These are phyloP conservation scores for Chaetomiaceae sp. DNA, from an alignment of 2,329 filamentous ascomycete species.

Conservation along the genomic window DNA sequence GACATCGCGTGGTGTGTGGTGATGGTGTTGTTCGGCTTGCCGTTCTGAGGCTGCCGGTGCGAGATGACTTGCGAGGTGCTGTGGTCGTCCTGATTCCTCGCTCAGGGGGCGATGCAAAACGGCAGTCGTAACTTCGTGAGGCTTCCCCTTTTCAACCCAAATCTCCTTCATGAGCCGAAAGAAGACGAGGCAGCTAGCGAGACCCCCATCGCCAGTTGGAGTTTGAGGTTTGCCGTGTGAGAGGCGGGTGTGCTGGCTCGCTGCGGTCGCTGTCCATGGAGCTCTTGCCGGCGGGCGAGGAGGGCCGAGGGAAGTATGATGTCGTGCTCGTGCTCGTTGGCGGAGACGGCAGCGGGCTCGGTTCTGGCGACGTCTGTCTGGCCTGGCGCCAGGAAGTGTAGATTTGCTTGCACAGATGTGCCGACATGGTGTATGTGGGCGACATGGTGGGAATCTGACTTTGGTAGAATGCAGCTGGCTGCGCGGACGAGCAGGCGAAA, in stretches of 20 bases:
- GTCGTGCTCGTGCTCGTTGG: constrained; percentile 25
- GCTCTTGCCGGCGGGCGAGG: constrained; percentile 39
- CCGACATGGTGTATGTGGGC: constrained; percentile 58
- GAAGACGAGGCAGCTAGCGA: constrained; percentile 5
- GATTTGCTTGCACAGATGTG: constrained; percentile 57
- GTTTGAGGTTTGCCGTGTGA: constrained; percentile 4
- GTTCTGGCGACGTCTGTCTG: constrained; percentile 38
- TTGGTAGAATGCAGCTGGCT: background rate
- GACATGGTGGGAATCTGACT: constrained; percentile 40
- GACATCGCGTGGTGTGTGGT: background rate
- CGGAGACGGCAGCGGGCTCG: constrained; percentile 28
- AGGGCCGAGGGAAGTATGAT: constrained; percentile 33
- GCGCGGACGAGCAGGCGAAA: background rate
- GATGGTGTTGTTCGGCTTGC: too few species aligned
- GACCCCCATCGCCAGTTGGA: constrained; percentile 19
- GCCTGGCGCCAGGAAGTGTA: constrained; percentile 55
- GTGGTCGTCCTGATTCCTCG: too few species aligned
- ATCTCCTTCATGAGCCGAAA: too few species aligned
- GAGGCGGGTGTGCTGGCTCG: background rate
- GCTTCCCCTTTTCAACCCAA: too few species aligned
- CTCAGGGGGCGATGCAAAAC: too few species aligned
- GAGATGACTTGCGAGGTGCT: too few species aligned
- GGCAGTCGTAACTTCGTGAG: too few species aligned
- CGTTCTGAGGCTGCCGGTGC: too few species aligned
- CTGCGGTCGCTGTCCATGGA: constrained; percentile 45